phyloP scores from a whole-genome alignment of 2,329 filamentous ascomycete genomes.

The Furcasterigmium furcatum region DNA sequence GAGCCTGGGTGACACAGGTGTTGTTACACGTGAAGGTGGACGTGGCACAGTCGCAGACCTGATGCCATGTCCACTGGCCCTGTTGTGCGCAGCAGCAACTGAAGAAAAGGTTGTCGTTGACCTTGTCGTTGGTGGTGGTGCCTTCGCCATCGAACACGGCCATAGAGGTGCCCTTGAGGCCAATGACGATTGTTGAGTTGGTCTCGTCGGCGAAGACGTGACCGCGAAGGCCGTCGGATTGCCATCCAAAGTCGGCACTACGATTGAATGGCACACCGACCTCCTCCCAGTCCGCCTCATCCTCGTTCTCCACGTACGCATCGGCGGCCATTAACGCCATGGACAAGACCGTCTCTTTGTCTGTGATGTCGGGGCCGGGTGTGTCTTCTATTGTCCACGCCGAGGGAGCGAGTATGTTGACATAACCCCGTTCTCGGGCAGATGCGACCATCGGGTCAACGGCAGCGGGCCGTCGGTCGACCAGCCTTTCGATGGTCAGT shows the following conservation, averaged over 20 bases:
- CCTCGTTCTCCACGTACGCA: slow-evolving; percentile 76
- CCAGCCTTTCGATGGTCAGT: slow-evolving; percentile 74
- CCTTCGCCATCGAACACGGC: slow-evolving; percentile 96
- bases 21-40: slow-evolving; percentile 88
- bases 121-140: slow-evolving; percentile 94
- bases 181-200: slow-evolving; percentile 87
- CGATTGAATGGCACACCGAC: slow-evolving; percentile 79
- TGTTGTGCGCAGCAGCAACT: slow-evolving; percentile 97
- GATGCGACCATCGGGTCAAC: slow-evolving; percentile 77
- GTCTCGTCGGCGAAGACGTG: slow-evolving; percentile 87
- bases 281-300: slow-evolving; percentile 77
- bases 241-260: slow-evolving; percentile 89
- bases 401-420: slow-evolving; percentile 64
- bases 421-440: slow-evolving; percentile 65
- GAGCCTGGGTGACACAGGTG: slow-evolving; percentile 75
- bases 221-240: slow-evolving; percentile 81
- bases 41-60: slow-evolving; percentile 90
- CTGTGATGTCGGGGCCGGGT: slow-evolving; percentile 74
- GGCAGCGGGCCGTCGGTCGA: slow-evolving; percentile 70
- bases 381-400: slow-evolving; percentile 84
- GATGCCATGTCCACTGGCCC: slow-evolving; percentile 83
- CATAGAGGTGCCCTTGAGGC: slow-evolving; percentile 84
- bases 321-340: slow-evolving; percentile 87
- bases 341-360: slow-evolving; percentile 79
- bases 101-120: slow-evolving; percentile 97